Evolutionary conservation across 371 early-diverging fungal genomes (phyloP), one percentile per base, ranked within the genome.

Genomic region (Apophysomyces sp.): DNA sequence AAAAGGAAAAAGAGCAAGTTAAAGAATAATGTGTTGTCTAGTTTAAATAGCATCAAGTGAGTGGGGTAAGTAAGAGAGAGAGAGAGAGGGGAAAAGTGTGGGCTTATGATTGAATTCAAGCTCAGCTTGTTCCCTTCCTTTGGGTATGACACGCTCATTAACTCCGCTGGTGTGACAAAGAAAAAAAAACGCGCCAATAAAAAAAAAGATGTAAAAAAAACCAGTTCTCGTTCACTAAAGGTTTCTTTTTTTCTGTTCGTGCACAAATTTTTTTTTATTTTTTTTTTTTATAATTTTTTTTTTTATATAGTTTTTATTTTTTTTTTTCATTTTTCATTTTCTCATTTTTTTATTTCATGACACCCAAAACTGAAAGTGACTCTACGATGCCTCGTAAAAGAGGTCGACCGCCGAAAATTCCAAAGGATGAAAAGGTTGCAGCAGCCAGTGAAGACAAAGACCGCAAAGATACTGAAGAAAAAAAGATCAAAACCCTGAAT

Each of bases 91-190:
- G n/a, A n/a, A n/a, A n/a, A n/a, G n/a, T n/a, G n/a, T n/a, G n/a
- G n/a, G n/a, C n/a, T n/a, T n/a, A n/a, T n/a, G n/a, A n/a, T n/a
- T n/a, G n/a, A n/a, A n/a, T n/a, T n/a, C n/a, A n/a, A n/a, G n/a
- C n/a, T n/a, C n/a, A n/a, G n/a, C n/a, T n/a, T n/a, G n/a, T n/a
- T n/a, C n/a, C n/a, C n/a, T n/a, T n/a, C n/a, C n/a, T n/a, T n/a
- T 37, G 37, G n/a, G 49, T 21, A 44, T 44, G 49, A 44, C 49
- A 44, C 49, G 49, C 11, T 44, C 9, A 44, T 44, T 9, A 44
- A 44, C 49, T 44, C 49, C 49, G 49, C 49, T 21, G n/a, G 49
- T 44, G 49, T 44, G 49, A 44, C 49, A 44, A 21, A 44, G 11
- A 16, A 44, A 44, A 44, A 44, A 44, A 18, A 44, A 44, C 24